These are phyloP conservation scores for Pseudopediastrum boryanum DNA, from an alignment of 139 green algal species.

Conservation along the genomic window DNA sequence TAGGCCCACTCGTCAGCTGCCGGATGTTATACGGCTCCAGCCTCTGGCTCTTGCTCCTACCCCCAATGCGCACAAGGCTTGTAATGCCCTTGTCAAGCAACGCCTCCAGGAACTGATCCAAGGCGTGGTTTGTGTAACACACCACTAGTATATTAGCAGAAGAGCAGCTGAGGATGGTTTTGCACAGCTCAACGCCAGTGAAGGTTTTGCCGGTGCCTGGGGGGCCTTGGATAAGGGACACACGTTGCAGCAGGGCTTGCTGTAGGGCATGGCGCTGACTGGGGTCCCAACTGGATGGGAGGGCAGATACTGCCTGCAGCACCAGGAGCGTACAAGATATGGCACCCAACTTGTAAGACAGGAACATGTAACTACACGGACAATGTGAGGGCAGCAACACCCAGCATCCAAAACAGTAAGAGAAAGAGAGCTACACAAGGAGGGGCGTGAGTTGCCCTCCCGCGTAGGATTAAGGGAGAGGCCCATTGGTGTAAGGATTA, in stretches of 20 bases:
- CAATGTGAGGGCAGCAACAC: no score
- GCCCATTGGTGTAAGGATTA: no score
- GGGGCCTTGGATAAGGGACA: slow-evolving; percentile 41
- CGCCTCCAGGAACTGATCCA: slow-evolving; percentile 79
- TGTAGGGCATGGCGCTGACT: slow-evolving; percentile 42
- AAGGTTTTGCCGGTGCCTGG: slow-evolving; percentile 36
- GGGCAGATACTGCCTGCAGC: no score
- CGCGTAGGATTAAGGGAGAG: no score
- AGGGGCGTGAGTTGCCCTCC: no score
- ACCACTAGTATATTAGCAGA: slow-evolving; percentile 65
- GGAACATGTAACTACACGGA: no score
- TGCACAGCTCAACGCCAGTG: slow-evolving; percentile 54
- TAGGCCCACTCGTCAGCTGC: slow-evolving; percentile 9
- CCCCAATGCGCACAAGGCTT: slow-evolving; percentile 63
- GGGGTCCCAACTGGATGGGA: slow-evolving; percentile 30
- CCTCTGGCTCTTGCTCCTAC: slow-evolving; percentile 44
- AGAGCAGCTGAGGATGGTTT: slow-evolving; percentile 46
- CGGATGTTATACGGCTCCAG: slow-evolving; percentile 47
- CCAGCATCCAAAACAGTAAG: no score
- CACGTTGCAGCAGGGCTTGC: slow-evolving; percentile 28
- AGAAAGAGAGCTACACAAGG: no score
- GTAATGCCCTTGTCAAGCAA: slow-evolving; percentile 67
- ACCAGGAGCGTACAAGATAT: no score
- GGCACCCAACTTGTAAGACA: no score
- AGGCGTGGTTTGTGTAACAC: slow-evolving; percentile 84